Conservation (phyloP, 331 rosid genomes). For the Acacia concinna region DNA sequence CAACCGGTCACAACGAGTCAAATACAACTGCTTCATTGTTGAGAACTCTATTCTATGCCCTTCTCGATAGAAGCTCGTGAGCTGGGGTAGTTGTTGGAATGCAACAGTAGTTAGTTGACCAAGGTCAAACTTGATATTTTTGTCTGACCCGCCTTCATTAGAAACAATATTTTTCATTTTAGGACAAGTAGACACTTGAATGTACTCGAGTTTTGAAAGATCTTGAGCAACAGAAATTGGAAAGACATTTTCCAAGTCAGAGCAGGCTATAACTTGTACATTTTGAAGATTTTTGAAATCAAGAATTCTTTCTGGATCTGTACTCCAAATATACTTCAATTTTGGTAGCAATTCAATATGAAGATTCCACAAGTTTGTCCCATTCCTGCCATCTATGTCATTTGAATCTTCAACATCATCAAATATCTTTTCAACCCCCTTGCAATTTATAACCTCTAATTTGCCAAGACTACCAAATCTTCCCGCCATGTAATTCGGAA, state of each 20-base stretch:
- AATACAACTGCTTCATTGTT: not conserved
- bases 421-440: constrained; percentile 7
- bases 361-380: not conserved
- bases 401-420: not conserved
- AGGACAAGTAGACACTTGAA: not conserved
- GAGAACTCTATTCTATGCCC: not conserved
- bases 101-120: not conserved
- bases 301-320: not conserved
- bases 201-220: not conserved
- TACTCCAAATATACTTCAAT: constrained; percentile 4
- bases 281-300: not conserved
- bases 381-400: not conserved
- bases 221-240: not conserved
- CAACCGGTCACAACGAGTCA: constrained; percentile 12
- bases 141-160: not conserved
- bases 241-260: not conserved
- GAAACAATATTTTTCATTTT: not conserved
- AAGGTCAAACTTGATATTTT: not conserved
- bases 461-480: not conserved
- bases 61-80: constrained; percentile 6
- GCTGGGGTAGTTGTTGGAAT: not conserved
- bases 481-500: constrained; percentile 1
- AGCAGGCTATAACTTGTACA: not conserved
- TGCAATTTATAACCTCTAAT: constrained; percentile 28
- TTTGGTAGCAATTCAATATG: not conserved